Base-by-base conservation (phyloP, 208 protist species). In the Trypanosoma theileri region DNA sequence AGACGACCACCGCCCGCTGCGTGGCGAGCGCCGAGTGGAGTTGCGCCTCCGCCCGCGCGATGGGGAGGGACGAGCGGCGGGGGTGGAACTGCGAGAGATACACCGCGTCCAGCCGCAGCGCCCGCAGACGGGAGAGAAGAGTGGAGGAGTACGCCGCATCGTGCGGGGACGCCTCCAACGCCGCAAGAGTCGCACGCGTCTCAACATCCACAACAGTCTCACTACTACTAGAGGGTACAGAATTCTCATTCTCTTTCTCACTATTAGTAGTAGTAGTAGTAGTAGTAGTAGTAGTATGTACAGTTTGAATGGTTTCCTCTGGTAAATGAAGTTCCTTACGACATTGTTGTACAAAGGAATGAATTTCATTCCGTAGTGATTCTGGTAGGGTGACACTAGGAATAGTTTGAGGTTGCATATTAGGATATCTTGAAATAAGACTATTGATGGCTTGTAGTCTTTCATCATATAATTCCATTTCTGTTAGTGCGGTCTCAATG, bases 1-100 rank as follows among this genome's bases (percentile, higher is more conserved):
- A 84, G 10, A 97, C 77, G 12, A 99, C 82, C 0, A 95, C 66
- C 0, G 98, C 88, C 35, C 83, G 88, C 55, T 96, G 73, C 0
- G 86, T 24, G 11, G 64, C 58, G 12, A 97, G 45, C 50, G 73
- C 74, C 9, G 66, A 26, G 9, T 99, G 28, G 13, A 97, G 50
- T 16, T 71, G 64, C 17, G 80, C 41, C 21, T 69, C 45, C 41
- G 85, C 85, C 8, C 35, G 22, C 7, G 76, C 63, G 66, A 94
- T 93, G 17, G 92, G 73, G 24, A 97, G 63, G 21, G 84, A 85
- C 6, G 73, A 85, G 51, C 88, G 88, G 12, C 84, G 82, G 1
- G 71, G 41, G 63, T 93, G 81, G 59, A 85, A 92, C 1, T 64
- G 21, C 3, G 46, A 11, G 42, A 91, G 74, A 61, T 96, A 94